Conservation (phyloP, 2,329 filamentous ascomycete genomes). For the Chaetomiaceae sp. region DNA sequence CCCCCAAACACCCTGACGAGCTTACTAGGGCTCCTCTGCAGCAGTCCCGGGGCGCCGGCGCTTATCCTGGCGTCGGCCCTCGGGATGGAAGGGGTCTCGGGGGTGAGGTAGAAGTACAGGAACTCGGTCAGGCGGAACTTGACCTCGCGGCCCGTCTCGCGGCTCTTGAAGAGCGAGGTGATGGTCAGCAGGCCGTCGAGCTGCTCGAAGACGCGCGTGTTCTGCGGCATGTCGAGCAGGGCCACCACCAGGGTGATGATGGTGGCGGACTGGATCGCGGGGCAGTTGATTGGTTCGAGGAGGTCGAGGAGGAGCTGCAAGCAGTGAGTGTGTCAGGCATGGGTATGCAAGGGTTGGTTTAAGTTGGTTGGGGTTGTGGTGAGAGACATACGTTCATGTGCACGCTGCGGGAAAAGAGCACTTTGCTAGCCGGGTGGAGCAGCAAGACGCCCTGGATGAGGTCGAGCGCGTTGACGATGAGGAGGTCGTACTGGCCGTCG, state of each 20-base stretch:
- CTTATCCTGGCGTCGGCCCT: slow-evolving; percentile 37
- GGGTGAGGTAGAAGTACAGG: slow-evolving; percentile 97
- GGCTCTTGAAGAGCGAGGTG: slow-evolving; percentile 87
- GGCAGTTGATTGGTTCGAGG: slow-evolving; percentile 86
- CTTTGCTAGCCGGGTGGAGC: slow-evolving; percentile 83
- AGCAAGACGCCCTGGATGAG: slow-evolving; percentile 83
- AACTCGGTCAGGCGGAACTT: slow-evolving; percentile 97
- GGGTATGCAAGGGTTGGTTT: background rate
- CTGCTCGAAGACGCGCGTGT: slow-evolving; percentile 86
- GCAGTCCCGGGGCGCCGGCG: slow-evolving; percentile 45
- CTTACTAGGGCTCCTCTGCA: slow-evolving; percentile 66
- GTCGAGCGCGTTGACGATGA: slow-evolving; percentile 84
- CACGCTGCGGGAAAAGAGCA: slow-evolving; percentile 80
- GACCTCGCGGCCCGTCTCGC: slow-evolving; percentile 78
- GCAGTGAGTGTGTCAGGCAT: background rate
- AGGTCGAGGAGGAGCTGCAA: slow-evolving; percentile 82
- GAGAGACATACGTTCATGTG: slow-evolving; percentile 78
- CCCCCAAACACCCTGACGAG: slow-evolving; percentile 53
- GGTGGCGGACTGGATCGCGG: slow-evolving; percentile 84
- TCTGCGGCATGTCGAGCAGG: slow-evolving; percentile 77
- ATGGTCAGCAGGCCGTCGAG: slow-evolving; percentile 89
- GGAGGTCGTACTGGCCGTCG: slow-evolving; percentile 77
- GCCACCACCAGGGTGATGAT: slow-evolving; percentile 86
- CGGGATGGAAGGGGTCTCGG: slow-evolving; percentile 64
- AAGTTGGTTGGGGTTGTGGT: background rate